A percentile compares a stretch with the other conserved stretches of the same genome.
These are phyloP conservation scores for Fusarium albidum DNA, from an alignment of 2,329 filamentous ascomycete species.

Conservation along the genomic window DNA sequence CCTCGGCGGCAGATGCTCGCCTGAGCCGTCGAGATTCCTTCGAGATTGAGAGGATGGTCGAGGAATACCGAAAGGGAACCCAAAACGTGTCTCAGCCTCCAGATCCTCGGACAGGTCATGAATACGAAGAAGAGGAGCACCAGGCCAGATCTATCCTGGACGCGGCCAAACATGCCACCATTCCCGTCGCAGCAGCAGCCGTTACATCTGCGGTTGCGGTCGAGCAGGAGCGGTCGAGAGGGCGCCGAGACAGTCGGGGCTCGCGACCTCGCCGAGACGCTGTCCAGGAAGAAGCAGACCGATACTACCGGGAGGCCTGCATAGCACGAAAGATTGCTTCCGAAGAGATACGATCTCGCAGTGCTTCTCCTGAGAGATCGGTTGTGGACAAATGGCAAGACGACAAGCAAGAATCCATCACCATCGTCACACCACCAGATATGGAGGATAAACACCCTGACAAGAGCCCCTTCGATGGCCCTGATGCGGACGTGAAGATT, in stretches of 20 bases:
- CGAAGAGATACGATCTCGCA: constrained; percentile 63
- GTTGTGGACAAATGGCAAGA: constrained; percentile 63
- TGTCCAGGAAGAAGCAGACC: constrained; percentile 66
- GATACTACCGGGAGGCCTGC: constrained; percentile 63
- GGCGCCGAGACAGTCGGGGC: constrained; percentile 43
- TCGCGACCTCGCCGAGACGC: constrained; percentile 48
- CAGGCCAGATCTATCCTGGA: constrained; percentile 55
- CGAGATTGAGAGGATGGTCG: constrained; percentile 50
- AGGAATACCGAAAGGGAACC: constrained; percentile 41
- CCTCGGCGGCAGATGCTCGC: constrained; percentile 44
- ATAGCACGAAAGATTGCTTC: constrained; percentile 62
- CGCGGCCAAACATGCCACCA: constrained; percentile 57
- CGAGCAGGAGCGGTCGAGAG: constrained; percentile 49
- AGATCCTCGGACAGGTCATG: constrained; percentile 33
- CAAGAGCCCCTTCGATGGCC: constrained; percentile 62
- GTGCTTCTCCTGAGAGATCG: constrained; percentile 59
- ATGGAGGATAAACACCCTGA: constrained; percentile 53
- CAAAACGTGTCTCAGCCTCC: constrained; percentile 26
- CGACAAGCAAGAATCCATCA: constrained; percentile 47
- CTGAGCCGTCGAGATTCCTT: constrained; percentile 60
- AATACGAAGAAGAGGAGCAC: constrained; percentile 50
- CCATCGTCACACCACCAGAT: constrained; percentile 64
- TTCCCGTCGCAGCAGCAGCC: constrained; percentile 56
- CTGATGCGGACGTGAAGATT: constrained; percentile 70
- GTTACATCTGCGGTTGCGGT: constrained; percentile 57